Conservation (phyloP, 2,329 filamentous ascomycete genomes). For the Erysiphe pulchra region DNA sequence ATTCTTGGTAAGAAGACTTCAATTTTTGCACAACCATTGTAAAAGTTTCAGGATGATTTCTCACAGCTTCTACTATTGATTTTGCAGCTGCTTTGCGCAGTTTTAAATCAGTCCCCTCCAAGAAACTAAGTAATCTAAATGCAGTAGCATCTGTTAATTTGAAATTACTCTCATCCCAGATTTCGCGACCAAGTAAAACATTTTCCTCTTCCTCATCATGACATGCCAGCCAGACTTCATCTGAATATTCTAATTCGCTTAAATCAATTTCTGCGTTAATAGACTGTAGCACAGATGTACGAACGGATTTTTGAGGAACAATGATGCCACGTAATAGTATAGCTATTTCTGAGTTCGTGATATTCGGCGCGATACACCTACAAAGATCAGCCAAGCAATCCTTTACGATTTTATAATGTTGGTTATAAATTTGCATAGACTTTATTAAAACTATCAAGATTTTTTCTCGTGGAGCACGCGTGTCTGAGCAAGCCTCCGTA, state of each 20-base stretch:
- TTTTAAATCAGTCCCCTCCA: slow-evolving; percentile 56
- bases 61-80: slow-evolving; percentile 50
- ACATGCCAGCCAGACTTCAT: slow-evolving; percentile 80
- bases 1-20: slow-evolving; percentile 44
- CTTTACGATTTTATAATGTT: slow-evolving; percentile 87
- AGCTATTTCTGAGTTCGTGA: slow-evolving; percentile 42
- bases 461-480: slow-evolving; percentile 48
- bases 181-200: slow-evolving; percentile 52
- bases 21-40: slow-evolving; percentile 36
- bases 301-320: slow-evolving; percentile 53
- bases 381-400: slow-evolving; percentile 76
- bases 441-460: slow-evolving; percentile 46
- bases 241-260: slow-evolving; percentile 61
- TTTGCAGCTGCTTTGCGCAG: slow-evolving; percentile 64
- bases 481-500: slow-evolving; percentile 51
- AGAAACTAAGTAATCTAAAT: slow-evolving; percentile 45
- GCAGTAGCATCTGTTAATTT: slow-evolving; percentile 39
- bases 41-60: slow-evolving; percentile 31
- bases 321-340: slow-evolving; percentile 58
- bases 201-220: slow-evolving; percentile 86
- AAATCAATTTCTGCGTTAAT: slow-evolving; percentile 83
- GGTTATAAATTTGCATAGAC: slow-evolving; percentile 69
- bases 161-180: slow-evolving; percentile 88
- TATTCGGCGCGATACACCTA: slow-evolving; percentile 61
- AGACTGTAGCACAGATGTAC: slow-evolving; percentile 64